These are phyloP conservation scores for Vitis vinifera DNA, from an alignment of 164 flowering plant genomes.

Conservation along the genomic window DNA sequence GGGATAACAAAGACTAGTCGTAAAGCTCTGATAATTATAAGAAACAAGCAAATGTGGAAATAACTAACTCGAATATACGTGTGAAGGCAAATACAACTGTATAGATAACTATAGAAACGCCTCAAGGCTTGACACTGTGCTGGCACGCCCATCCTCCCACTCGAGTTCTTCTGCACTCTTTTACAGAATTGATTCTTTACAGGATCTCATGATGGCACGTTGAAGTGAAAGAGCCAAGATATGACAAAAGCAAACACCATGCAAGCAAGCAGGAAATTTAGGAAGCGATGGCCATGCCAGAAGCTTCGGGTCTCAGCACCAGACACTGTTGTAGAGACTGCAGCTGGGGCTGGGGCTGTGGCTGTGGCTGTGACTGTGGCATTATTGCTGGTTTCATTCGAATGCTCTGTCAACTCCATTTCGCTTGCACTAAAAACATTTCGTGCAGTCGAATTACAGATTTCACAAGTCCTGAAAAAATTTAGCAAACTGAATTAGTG, in stretches of 20 bases:
- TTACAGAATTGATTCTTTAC: not conserved
- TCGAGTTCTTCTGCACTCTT: not conserved
- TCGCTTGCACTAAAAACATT: slow-evolving; percentile 63
- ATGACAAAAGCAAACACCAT: slow-evolving; percentile 91
- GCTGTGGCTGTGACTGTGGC: not conserved
- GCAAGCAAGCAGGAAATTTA: slow-evolving; percentile 82
- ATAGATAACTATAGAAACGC: slow-evolving; percentile 7
- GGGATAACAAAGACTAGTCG: not conserved
- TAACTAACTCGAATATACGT: not conserved
- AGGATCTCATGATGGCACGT: slow-evolving; percentile 53
- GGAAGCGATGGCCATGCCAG: slow-evolving; percentile 81
- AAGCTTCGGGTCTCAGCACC: slow-evolving; percentile 53
- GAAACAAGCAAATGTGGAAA: slow-evolving; percentile 8
- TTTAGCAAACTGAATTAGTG: not conserved
- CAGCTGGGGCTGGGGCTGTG: slow-evolving; percentile 14
- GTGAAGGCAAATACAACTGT: not conserved
- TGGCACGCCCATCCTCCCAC: not conserved
- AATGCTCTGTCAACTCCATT: slow-evolving; percentile 47
- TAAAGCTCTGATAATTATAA: slow-evolving; percentile 15
- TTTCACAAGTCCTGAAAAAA: slow-evolving; percentile 79
- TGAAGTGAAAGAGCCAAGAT: slow-evolving; percentile 96
- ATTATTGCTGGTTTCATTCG: slow-evolving; percentile 32
- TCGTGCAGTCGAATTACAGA: slow-evolving; percentile 69
- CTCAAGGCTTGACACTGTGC: slow-evolving; percentile 5
- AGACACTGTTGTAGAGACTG: slow-evolving; percentile 30